Evolutionary conservation across 805 yeast genomes (phyloP).

Genomic region (Alloascoidea africana): DNA sequence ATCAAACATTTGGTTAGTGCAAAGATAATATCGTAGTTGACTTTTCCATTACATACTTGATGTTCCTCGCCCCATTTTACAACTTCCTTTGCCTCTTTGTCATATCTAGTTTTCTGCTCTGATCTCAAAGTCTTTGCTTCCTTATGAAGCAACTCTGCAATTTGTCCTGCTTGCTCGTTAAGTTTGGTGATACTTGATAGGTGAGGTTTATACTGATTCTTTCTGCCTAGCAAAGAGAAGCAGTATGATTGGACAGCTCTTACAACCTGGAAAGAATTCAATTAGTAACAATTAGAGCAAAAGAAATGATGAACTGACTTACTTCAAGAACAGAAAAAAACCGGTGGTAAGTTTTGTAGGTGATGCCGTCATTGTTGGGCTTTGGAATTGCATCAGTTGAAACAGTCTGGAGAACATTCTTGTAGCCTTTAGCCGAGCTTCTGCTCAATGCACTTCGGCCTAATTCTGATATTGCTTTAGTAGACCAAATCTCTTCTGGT

Average conservation of each 20-base stretch:
- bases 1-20: not conserved
- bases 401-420: not conserved
- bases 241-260: not conserved
- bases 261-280: not conserved
- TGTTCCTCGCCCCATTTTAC: conserved; percentile 9
- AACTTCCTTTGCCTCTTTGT: conserved; percentile 5
- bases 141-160: conserved; percentile 4
- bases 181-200: conserved; percentile 3
- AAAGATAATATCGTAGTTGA: not conserved
- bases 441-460: not conserved
- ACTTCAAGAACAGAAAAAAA: not conserved
- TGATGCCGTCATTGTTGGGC: not conserved
- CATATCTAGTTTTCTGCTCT: conserved; percentile 3
- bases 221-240: not conserved
- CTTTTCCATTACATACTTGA: too few species aligned
- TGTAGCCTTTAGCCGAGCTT: not conserved
- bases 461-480: not conserved
- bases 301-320: not conserved
- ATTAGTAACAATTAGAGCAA: too few species aligned
- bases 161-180: not conserved
- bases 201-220: conserved; percentile 1
- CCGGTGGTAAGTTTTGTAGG: not conserved
- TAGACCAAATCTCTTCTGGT: not conserved
- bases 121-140: conserved; percentile 8
- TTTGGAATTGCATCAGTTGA: not conserved